Conservation (phyloP, 1,139 yeast genomes). For the Insectozyma bohioensis region DNA sequence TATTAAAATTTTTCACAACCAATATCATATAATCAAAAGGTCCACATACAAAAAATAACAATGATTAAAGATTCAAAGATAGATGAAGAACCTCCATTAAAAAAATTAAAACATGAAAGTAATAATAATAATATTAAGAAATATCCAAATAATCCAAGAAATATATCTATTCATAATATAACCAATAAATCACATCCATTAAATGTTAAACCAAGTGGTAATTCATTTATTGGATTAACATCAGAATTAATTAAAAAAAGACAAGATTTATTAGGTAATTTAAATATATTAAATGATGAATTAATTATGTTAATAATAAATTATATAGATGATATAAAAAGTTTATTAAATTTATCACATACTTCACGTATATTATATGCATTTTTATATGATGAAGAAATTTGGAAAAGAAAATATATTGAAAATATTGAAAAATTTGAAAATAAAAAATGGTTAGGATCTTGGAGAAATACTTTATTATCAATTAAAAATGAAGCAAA, state of each 20-base stretch:
- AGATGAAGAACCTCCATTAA: slow-evolving; percentile 8
- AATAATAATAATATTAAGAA: slow-evolving; percentile 2
- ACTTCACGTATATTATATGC: slow-evolving; percentile 72
- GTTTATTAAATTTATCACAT: slow-evolving; percentile 52
- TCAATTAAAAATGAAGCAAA: slow-evolving; percentile 36
- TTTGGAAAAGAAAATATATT: slow-evolving; percentile 67
- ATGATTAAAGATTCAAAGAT: slow-evolving; percentile 4
- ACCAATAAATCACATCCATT: slow-evolving; percentile 56
- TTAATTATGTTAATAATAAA: slow-evolving; percentile 47
- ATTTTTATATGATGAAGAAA: slow-evolving; percentile 68
- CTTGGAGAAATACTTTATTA: slow-evolving; percentile 71
- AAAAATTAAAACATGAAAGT: slow-evolving; percentile 15
- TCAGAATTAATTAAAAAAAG: slow-evolving; percentile 24
- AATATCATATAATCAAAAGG: background rate
- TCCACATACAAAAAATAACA: background rate
- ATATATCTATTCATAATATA: slow-evolving; percentile 22
- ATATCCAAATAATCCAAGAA: slow-evolving; percentile 20
- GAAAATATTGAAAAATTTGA: slow-evolving; percentile 20
- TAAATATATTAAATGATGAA: slow-evolving; percentile 59
- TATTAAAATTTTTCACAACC: slow-evolving; percentile 6
- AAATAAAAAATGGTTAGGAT: slow-evolving; percentile 59
- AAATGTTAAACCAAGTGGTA: slow-evolving; percentile 75
- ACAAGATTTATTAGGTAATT: slow-evolving; percentile 48
- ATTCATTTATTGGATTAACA: slow-evolving; percentile 35
- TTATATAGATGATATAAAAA: slow-evolving; percentile 42